These are phyloP conservation scores for Hemileccinum rubropunctum DNA, from an alignment of 768 basidiomycete species.

Conservation along the genomic window DNA sequence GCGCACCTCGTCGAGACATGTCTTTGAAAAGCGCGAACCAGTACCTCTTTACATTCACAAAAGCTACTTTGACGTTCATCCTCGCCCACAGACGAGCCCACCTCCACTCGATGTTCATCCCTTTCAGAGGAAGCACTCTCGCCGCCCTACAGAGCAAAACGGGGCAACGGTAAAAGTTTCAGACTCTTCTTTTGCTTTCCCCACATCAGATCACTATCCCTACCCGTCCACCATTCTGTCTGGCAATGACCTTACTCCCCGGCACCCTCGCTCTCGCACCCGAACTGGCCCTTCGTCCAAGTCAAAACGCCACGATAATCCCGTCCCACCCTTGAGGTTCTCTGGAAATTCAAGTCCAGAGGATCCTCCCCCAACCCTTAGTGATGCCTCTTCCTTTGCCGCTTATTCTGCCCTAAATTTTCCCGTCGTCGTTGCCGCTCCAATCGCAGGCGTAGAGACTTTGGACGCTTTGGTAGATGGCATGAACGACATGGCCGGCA, in stretches of 20 bases:
- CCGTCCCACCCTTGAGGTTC: conserved; percentile 54
- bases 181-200: conserved; percentile 28
- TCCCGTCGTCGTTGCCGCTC: conserved; percentile 72
- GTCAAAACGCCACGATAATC: conserved; percentile 42
- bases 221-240: conserved; percentile 26
- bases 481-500: conserved; percentile 87
- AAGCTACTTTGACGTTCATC: conserved; percentile 49
- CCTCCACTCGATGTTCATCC: conserved; percentile 17
- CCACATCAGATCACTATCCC: conserved; percentile 24
- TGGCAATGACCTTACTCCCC: conserved; percentile 31
- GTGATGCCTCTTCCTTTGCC: conserved; percentile 37
- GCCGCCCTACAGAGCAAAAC: conserved; percentile 24
- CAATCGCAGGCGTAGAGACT: conserved; percentile 74
- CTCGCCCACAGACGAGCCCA: conserved; percentile 38
- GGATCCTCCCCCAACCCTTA: conserved; percentile 70
- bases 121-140: conserved; percentile 22
- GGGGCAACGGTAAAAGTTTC: conserved; percentile 26
- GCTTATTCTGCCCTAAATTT: conserved; percentile 40
- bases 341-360: conserved; percentile 75
- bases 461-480: conserved; percentile 89
- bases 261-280: conserved; percentile 49
- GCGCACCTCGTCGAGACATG: conserved; percentile 13
- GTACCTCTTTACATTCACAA: conserved; percentile 17
- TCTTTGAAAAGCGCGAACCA: no score
- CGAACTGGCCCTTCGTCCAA: conserved; percentile 55